A percentile compares a stretch with the other conserved stretches of the same genome.
phyloP scores from a whole-genome alignment of 2,329 filamentous ascomycete genomes.

The Botrytis sinoallii region DNA sequence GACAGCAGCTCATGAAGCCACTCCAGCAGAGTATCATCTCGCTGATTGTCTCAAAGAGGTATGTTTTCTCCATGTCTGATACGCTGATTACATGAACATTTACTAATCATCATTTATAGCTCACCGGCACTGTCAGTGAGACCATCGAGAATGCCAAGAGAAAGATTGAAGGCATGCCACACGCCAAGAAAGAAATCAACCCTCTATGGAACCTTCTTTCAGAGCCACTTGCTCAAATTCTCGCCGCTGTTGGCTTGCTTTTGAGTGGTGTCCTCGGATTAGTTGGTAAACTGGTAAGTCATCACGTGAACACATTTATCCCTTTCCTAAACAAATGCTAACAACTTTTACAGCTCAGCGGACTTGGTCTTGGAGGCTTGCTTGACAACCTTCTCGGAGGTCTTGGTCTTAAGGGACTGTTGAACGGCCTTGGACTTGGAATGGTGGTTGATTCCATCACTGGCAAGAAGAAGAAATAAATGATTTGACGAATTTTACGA shows the following conservation, averaged over 20 bases:
- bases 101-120: slow-evolving; percentile 39
- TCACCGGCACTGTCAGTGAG: slow-evolving; percentile 75
- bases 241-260: slow-evolving; percentile 81
- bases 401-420: slow-evolving; percentile 70
- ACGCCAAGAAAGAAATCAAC: slow-evolving; percentile 92
- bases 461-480: slow-evolving; percentile 44
- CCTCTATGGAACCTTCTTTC: slow-evolving; percentile 76
- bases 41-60: slow-evolving; percentile 80
- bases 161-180: slow-evolving; percentile 86
- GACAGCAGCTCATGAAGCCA: slow-evolving; percentile 69
- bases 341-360: slow-evolving; percentile 42
- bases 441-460: slow-evolving; percentile 42
- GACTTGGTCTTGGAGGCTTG: slow-evolving; percentile 76
- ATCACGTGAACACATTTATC: neutral
- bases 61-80: slow-evolving; percentile 26
- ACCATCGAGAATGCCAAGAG: slow-evolving; percentile 86
- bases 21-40: slow-evolving; percentile 78
- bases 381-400: slow-evolving; percentile 77
- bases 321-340: neutral
- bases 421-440: slow-evolving; percentile 68
- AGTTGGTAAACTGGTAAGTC: slow-evolving; percentile 65
- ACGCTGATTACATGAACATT: neutral
- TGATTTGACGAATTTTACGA: slow-evolving; percentile 8
- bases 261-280: slow-evolving; percentile 80
- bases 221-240: slow-evolving; percentile 88